phyloP scores from a whole-genome alignment of 148 eudicot genomes.

The Rheum nobile region DNA sequence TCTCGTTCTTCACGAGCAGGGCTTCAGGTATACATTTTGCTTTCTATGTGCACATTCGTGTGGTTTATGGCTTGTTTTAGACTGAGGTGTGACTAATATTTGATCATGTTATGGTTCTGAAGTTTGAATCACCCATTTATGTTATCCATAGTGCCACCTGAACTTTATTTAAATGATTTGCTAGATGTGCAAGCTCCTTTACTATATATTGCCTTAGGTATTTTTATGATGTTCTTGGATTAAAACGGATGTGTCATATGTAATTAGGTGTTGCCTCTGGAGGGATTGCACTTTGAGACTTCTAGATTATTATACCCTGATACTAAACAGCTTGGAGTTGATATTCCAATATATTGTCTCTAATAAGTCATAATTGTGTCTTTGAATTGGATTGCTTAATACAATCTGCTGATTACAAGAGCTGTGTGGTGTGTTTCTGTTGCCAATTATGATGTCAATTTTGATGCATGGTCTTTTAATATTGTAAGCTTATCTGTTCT shows the following conservation, averaged over 20 bases:
- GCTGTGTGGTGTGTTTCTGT: neutral
- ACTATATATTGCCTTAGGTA: neutral
- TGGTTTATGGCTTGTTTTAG: neutral
- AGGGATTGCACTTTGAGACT: neutral
- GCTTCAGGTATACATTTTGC: slow-evolving; percentile 47
- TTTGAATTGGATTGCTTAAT: neutral
- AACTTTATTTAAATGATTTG: neutral
- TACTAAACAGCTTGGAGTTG: neutral
- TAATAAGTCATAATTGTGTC: neutral
- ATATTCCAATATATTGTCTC: neutral
- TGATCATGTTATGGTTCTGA: neutral
- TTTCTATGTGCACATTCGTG: neutral
- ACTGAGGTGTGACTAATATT: neutral
- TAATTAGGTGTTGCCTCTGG: neutral
- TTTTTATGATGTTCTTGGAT: neutral
- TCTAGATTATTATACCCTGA: neutral
- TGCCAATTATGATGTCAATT: neutral
- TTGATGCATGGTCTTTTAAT: neutral
- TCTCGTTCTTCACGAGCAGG: slow-evolving; percentile 87
- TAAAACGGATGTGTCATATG: neutral
- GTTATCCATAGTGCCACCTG: neutral
- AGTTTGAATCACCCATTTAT: neutral
- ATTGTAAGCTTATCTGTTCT: neutral
- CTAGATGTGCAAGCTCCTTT: neutral
- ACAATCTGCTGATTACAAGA: neutral